A percentile compares a stretch with the other conserved stretches of the same genome.
phyloP scores from a whole-genome alignment of 441 rosid species.

The Codiaeum variegatum region DNA sequence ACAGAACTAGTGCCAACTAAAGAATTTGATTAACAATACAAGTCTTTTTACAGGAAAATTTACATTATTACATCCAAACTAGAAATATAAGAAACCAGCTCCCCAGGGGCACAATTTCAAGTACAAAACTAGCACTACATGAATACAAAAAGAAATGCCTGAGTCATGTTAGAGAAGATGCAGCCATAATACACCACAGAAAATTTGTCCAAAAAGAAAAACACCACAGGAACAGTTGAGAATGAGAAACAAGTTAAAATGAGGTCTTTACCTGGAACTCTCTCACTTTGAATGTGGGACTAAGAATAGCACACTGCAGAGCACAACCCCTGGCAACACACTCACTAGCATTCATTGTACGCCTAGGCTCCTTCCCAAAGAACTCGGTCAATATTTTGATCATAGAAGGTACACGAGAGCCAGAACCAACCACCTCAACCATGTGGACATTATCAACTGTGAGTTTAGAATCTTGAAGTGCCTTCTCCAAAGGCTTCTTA shows the following conservation, averaged over 20 bases:
- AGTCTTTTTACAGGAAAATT: no score
- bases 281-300: constrained; percentile 94
- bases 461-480: constrained; percentile 82
- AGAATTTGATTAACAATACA: no score
- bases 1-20: not conserved
- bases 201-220: no score
- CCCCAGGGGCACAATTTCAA: not conserved
- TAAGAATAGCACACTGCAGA: constrained; percentile 91
- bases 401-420: constrained; percentile 80
- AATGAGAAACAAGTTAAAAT: not conserved
- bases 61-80: not conserved
- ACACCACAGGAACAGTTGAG: not conserved
- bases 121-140: not conserved
- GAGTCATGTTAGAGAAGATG: not conserved
- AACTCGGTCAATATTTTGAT: constrained; percentile 75
- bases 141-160: not conserved
- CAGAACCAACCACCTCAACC: constrained; percentile 95
- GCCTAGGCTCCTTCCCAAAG: constrained; percentile 94
- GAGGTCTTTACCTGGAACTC: constrained; percentile 73
- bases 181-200: not conserved
- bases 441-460: constrained; percentile 65
- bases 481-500: constrained; percentile 83
- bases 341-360: constrained; percentile 98
- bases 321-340: constrained; percentile 94
- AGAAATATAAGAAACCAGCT: not conserved